Evolutionary conservation across 768 basidiomycete species (phyloP).

Genomic region (Tylopilus rubrobrunneus): DNA sequence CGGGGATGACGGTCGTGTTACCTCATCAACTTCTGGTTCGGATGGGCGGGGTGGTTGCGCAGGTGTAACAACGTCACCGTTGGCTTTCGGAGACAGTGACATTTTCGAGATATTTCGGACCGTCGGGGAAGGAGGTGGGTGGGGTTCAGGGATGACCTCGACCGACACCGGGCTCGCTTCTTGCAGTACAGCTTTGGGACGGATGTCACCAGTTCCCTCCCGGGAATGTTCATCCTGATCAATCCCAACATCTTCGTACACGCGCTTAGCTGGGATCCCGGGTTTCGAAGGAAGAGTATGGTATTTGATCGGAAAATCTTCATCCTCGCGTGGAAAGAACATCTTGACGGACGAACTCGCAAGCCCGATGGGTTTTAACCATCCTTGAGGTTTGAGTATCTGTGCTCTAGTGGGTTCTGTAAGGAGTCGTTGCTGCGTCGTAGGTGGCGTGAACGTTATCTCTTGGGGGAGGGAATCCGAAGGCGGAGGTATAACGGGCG

Average conservation of each 20-base stretch:
- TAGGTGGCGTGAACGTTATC: conserved; percentile 3
- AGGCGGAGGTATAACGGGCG: conserved; percentile 21
- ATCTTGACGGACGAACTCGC: conserved; percentile 54
- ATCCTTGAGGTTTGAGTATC: conserved; percentile 39
- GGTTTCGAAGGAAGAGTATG: conserved; percentile 17
- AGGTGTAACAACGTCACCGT: conserved; percentile 22
- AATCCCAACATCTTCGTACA: conserved; percentile 17
- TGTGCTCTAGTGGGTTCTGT: conserved; percentile 17
- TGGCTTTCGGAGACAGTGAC: conserved; percentile 22
- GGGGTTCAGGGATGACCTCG: conserved; percentile 11
- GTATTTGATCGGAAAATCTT: conserved; percentile 36
- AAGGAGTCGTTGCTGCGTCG: conserved; percentile 15
- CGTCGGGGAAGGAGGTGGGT: conserved; percentile 13
- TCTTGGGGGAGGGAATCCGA: conserved; percentile 17
- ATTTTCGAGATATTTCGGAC: conserved; percentile 20
- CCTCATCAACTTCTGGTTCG: conserved; percentile 23
- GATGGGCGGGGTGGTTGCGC: conserved; percentile 15
- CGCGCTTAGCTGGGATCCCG: conserved; percentile 28
- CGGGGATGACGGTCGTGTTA: conserved; percentile 29
- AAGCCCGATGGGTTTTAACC: conserved; percentile 64
- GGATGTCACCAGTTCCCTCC: conserved; percentile 2
- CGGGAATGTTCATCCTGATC: conserved; percentile 21
- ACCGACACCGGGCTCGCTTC: conserved; percentile 9
- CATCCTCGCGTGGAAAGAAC: conserved; percentile 84
- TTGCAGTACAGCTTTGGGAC: conserved; percentile 3